Base-by-base conservation (phyloP, 192 early-diverging fungal genomes). In the Podila clonocystis region DNA sequence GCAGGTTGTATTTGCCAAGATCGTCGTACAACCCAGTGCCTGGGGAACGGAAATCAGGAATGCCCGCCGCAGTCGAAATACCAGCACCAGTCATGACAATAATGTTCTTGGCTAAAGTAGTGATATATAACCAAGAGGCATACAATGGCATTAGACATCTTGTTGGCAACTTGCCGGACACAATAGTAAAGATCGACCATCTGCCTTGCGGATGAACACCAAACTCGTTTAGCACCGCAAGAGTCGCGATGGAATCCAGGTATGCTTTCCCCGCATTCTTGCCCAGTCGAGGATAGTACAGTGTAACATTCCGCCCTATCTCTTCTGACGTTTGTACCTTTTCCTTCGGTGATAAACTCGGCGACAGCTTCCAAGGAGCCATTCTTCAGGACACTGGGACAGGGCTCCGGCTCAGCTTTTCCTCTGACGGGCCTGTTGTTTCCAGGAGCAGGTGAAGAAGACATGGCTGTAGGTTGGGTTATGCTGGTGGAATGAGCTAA, bases 1-100 rank as follows among this genome's bases (percentile, higher is more conserved):
- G 96, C 49, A 99, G 82, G 29, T 96, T 87, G 83, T 94, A 99
- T 60, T 94, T 90, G 65, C 93, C 87, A 59, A 99, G 87, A 72
- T 97, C 97, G 58, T 93, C 93, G 67, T 97, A 98, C 36, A 99
- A 88, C 5, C 98, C 98, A 19, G 96, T 97, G 6, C 92, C 93
- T 22, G 95, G 92, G 4, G 95, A 92, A 62, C 98, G 87, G 83
- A 99, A 99, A 74, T 98, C 98, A 62, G 97, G 96, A 58, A 99
- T 99, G 58, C 91, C 91, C 2, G 91, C 91, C 11, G 85, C 86
- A 26, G 94, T 95, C 9, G 94, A 95, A 22, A 95, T 94, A 9
- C 97, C 97, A 8, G 97, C 97, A n/a, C 97, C 97, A 19, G 91
- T 89, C 94, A 97, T 94, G 58, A 97, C 92, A 58, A 98, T 86